Evolutionary conservation across 352 stramenopile species (phyloP).

Genomic region (Globisporangium solare): DNA sequence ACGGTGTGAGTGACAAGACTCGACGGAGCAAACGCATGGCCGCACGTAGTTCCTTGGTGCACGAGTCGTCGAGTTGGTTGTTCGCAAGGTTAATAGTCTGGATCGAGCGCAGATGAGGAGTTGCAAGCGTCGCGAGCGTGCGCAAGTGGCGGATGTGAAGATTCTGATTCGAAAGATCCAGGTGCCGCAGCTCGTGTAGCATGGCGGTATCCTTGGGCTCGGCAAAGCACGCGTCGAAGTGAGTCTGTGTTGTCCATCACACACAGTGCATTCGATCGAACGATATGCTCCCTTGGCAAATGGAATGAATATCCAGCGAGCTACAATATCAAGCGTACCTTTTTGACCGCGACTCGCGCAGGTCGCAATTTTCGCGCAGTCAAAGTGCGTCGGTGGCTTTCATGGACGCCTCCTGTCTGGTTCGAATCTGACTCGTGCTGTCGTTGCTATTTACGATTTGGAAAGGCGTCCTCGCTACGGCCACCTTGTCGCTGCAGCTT

Average conservation of each 20-base stretch:
- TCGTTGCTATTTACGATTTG: too few species aligned
- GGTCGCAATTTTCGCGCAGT: too few species aligned
- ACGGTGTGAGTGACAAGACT: not conserved
- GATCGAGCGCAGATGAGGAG: conserved; percentile 21
- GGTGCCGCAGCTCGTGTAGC: conserved; percentile 17
- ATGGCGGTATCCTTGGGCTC: conserved; percentile 21
- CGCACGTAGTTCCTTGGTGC: conserved; percentile 27
- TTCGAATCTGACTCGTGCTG: too few species aligned
- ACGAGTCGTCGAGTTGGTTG: conserved; percentile 34
- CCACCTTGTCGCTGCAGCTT: too few species aligned
- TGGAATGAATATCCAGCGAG: too few species aligned
- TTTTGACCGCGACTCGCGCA: too few species aligned
- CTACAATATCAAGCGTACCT: too few species aligned
- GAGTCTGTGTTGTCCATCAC: conserved; percentile 1
- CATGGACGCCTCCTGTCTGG: too few species aligned
- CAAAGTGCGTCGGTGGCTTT: too few species aligned
- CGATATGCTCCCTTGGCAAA: not conserved
- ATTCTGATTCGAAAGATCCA: conserved; percentile 22
- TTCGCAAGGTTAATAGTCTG: conserved; percentile 25
- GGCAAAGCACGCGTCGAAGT: conserved; percentile 28
- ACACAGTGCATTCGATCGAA: not conserved
- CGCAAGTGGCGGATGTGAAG: conserved; percentile 24
- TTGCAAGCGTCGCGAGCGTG: conserved; percentile 11
- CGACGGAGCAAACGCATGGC: not conserved
- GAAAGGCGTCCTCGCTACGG: too few species aligned